Base-by-base conservation (phyloP, 129 eudicot genomes). In the Helichrysum umbraculigerum region DNA sequence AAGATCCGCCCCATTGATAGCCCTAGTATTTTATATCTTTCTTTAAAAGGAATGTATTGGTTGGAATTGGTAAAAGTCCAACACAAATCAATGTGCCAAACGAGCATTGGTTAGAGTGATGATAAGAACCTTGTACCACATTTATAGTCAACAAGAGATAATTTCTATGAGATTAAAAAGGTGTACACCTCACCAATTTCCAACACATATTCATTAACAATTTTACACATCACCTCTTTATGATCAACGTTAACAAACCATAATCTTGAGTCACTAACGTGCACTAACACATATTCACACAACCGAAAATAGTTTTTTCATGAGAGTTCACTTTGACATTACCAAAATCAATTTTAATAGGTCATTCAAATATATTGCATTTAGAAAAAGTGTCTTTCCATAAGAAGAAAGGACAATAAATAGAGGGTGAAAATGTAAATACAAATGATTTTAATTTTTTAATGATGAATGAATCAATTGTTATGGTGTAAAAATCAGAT, bases 51-150 rank as follows among this genome's bases (percentile, higher is more conserved):
- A 59, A 63, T 14, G 41, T 63, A 29, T 28, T 28, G 19, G 39
- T 63, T 30, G 68, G 42, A 16, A 29, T 30, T 2, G 44, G 47
- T 65, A 33, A 17, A 33, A 65, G 34, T 32, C 34, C 34, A 35
- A 66, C 16, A 8, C 33, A n/a, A 67, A 67, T 54, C 30, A 67
- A 62, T 67, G 17, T 67, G 72, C 72, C 72, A 39, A 39, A 20
- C 54, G 39, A 39, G 72, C 37, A 35, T 37, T 67, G 71, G 71
- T 39, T 67, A 67, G 71, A n/a, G 54, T 37, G 54, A 67, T n/a
- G 71, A 67, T 67, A 37, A 37, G 71, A 66, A 9, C 5, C 9
- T 21, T 51, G 70, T 10, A 66, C 50, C 5, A 33, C 25, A 22
- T 16, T 7, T 15, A 67, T 37, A 66, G 71, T 67, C 71, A 67